A percentile compares a stretch with the other conserved stretches of the same genome.
Conservation (phyloP, 169 alveolate genomes). For the Babesia ovis region DNA sequence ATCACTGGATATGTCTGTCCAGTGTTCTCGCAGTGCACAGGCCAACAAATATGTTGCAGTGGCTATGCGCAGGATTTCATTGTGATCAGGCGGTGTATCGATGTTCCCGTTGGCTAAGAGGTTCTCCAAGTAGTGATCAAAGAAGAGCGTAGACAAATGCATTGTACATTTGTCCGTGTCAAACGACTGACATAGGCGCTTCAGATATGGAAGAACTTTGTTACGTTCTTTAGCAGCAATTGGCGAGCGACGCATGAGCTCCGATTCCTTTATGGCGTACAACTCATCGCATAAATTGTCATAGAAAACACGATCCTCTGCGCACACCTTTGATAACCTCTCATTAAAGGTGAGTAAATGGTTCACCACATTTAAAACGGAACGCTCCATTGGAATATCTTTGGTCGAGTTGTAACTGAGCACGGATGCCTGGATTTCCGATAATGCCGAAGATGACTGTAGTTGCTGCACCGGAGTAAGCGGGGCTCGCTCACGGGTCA, state of each 20-base stretch:
- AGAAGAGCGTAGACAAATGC: conserved; percentile 47
- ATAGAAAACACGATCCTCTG: conserved; percentile 56
- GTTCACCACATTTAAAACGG: conserved; percentile 2
- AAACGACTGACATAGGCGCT: conserved; percentile 24
- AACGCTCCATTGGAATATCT: neutral
- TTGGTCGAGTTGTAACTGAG: neutral
- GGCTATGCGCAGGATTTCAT: conserved; percentile 38
- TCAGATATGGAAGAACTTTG: conserved; percentile 40
- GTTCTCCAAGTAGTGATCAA: conserved; percentile 39
- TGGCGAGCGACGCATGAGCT: conserved; percentile 24
- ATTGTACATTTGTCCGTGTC: conserved; percentile 63
- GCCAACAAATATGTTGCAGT: conserved; percentile 60
- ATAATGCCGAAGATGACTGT: conserved; percentile 12
- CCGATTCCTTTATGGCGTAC: conserved; percentile 29
- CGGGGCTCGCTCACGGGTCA: conserved; percentile 16
- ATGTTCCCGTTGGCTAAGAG: neutral
- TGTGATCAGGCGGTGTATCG: neutral
- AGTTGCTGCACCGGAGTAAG: neutral
- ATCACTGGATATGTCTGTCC: conserved; percentile 64
- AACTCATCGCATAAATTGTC: conserved; percentile 16
- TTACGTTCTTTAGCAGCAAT: conserved; percentile 14
- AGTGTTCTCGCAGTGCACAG: conserved; percentile 63
- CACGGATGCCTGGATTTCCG: conserved; percentile 14
- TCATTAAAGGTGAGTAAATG: conserved; percentile 40
- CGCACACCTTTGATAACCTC: conserved; percentile 5